Conservation (phyloP, 2,329 filamentous ascomycete species). For the Colletotrichum sp. region DNA sequence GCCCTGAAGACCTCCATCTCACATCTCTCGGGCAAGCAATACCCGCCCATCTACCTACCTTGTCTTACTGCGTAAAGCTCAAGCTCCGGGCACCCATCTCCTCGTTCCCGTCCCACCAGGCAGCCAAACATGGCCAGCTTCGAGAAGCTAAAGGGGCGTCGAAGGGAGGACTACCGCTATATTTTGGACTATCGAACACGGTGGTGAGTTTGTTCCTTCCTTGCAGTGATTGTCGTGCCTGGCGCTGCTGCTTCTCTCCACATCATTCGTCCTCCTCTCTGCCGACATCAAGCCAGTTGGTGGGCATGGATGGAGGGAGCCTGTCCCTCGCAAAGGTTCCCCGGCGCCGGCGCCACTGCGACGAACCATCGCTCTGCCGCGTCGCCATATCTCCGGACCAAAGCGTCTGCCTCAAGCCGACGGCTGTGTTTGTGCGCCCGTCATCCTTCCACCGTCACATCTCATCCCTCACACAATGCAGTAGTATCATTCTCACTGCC, state of each 20-base stretch:
- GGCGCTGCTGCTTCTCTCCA: background rate
- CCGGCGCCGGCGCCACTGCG: background rate
- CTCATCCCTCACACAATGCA: background rate
- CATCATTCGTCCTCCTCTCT: background rate
- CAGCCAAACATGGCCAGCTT: constrained; percentile 8
- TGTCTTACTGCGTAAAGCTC: background rate
- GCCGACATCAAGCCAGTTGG: background rate
- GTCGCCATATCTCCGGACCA: background rate
- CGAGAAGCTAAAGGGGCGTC: constrained; percentile 61
- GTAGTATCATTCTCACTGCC: background rate
- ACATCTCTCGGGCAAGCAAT: background rate
- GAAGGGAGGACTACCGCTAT: constrained; percentile 77
- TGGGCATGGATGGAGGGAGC: background rate
- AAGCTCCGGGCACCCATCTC: background rate
- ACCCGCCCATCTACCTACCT: background rate
- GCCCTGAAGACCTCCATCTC: background rate
- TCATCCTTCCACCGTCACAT: constrained; percentile 7
- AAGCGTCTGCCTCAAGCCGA: background rate
- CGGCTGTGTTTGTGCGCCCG: background rate
- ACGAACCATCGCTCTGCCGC: background rate
- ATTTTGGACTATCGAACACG: constrained; percentile 82
- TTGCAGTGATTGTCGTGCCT: background rate
- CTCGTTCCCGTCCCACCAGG: constrained; percentile 21
- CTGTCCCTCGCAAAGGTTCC: constrained; percentile 4
- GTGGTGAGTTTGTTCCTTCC: constrained; percentile 62